Evolutionary conservation across 2,329 filamentous ascomycete species (phyloP), one percentile per base, ranked within the genome.

Genomic region (Elsinoe batatas): DNA sequence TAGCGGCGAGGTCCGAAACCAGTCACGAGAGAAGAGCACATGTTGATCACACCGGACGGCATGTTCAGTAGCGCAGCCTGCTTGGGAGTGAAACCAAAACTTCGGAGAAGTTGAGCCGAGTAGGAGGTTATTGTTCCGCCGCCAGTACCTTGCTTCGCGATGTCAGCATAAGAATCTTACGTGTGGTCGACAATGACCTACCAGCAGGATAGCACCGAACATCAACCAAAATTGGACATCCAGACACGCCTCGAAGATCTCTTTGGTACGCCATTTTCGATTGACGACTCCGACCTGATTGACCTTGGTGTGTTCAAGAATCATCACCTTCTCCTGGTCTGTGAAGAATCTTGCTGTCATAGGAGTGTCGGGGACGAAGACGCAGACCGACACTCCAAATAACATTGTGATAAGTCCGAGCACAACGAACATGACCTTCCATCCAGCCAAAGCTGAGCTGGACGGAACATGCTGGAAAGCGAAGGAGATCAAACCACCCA

Each of bases 291-390:
- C 71, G 2, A 70, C 73, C 57, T 72, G 70, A 61, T 75, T 75
- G 40, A 67, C 65, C 11, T 70, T 67, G 35, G 74, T 68, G 32
- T 72, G 70, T 57, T 73, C 70, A 12, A 74, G 63, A 61, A 74
- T 67, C 46, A 82, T 72, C 36, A 73, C 74, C 71, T 65, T 67
- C 44, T 66, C 64, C 58, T 80, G 74, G 60, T 85, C 81, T 8
- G 71, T 74, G 63, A 83, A 84, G 68, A 82, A 86, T 65, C 82
- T 81, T 26, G 83, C 82, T 3, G 79, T 75, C 82, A 86, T 86
- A 0, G 83, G 84, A 11, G 30, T 81, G 65, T 87, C 84, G 1
- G 61, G 61, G 5, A 63, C 53, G 50, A 58, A 53, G 4, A 53
- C 22, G 13, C 59, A 17, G 8, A 59, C 56, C 12, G 47, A 18